Base-by-base conservation (phyloP, 2,329 filamentous ascomycete species). In the Botryotinia convoluta region DNA sequence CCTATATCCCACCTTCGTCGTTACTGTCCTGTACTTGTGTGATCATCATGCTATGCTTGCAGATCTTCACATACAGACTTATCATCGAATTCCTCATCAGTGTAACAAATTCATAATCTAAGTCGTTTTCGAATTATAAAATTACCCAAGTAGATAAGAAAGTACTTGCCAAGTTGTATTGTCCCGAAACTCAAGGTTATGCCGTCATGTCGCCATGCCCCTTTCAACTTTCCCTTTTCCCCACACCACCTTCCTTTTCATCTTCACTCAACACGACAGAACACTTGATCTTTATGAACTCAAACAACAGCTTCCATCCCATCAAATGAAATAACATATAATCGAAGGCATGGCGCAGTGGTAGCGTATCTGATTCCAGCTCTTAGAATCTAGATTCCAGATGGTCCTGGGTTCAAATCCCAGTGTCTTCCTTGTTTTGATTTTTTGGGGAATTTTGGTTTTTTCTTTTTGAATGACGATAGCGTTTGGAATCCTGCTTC, bases 321-420 rank as follows among this genome's bases (percentile, higher is more conserved):
- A 60, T 35, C 16, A 29, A 44, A 16, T 57, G 3, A 20, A 20
- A 10, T 6, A 8, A 26, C 14, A 22, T 29, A 9, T 29, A 20
- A 69, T 29, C 22, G 68, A 70, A 44, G 68, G 37, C 37, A 70
- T 70, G 42, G 51, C 32, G 68, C 57, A 70, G 68, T 44, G 48
- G 39, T 59, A 44, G 61, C 45, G 48, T 39, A 42, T 44, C 44
- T 72, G 54, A 42, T 45, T 69, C 51, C 54, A 62, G 57, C 39
- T 44, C 26, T 6, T 74, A 73, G 63, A 76, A 76, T 75, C 74
- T 75, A 63, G 72, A 71, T 72, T 75, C 75, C 74, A 76, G 76
- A 75, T 74, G 75, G 65, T 68, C 48, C 48, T 57, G 48, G 48
- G 65, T 68, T 57, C 74, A 75, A 75, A 74, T 73, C 72, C 72